Base-by-base conservation (phyloP, 208 protist species). In the Leishmania lainsoni region DNA sequence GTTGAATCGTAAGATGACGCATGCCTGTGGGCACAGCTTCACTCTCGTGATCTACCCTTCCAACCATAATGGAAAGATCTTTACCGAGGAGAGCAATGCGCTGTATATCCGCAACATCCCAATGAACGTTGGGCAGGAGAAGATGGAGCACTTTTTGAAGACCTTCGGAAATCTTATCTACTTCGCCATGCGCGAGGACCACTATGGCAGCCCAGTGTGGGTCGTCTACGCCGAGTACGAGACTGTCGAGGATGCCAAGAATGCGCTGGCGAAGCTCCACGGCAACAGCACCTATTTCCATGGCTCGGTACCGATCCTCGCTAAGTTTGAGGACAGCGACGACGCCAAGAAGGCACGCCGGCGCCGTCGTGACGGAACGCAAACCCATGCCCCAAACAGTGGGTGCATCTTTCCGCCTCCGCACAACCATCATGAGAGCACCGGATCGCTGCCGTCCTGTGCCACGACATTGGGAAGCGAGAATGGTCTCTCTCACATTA, bases 51-150 rank as follows among this genome's bases (percentile, higher is more conserved):
- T 96, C 61, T 96, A 92, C 85, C 93, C 91, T 3, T 96, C 93
- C 35, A 90, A 96, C 75, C 90, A 94, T 76, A 83, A 87, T 72
- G 93, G 93, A 5, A 88, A 86, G 45, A 86, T 89, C 17, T 92
- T 90, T 29, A 82, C 79, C 42, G 83, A 87, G 63, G 85, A 87
- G 26, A 92, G 77, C 49, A 87, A 79, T 66, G 84, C 84, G n/a
- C 80, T 96, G n/a, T 96, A 96, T 77, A 94, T 96, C 52, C 93
- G 93, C 56, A 96, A 96, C 83, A 92, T 96, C 69, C 93, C 93
- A 5, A 80, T 89, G 51, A 88, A 80, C n/a, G 81, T 93, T 0
- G 81, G 87, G 17, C 83, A 92, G 81, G 83, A 91, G 39, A 71
- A 80, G 48, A 79, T 96, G 42, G 87, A 93, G 71, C 78, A 88